phyloP scores from a whole-genome alignment of 129 eudicot genomes.

The Silybum marianum region DNA sequence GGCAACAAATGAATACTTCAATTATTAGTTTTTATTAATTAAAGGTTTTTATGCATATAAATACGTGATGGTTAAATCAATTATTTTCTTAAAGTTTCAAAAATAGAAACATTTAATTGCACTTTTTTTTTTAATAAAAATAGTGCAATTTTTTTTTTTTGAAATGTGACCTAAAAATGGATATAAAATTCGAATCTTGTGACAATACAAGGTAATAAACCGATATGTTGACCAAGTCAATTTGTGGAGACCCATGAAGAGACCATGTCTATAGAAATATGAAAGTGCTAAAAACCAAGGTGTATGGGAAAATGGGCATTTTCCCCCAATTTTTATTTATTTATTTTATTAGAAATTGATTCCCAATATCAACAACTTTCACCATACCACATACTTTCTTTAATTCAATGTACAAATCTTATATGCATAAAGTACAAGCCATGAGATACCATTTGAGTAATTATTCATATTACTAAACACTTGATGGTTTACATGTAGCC shows the following conservation, averaged over 20 bases:
- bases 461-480: conserved; percentile 18
- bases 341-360: neutral
- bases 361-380: conserved; percentile 10
- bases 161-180: neutral
- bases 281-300: conserved; percentile 41
- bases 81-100: too few species aligned
- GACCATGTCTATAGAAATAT: conserved; percentile 30
- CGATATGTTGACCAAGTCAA: conserved; percentile 33
- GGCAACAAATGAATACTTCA: too few species aligned
- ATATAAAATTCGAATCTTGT: conserved; percentile 15
- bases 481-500: conserved; percentile 36
- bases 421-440: conserved; percentile 8
- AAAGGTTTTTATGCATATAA: neutral
- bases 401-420: conserved; percentile 1
- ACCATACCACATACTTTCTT: conserved; percentile 14
- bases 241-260: conserved; percentile 42
- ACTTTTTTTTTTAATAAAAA: neutral
- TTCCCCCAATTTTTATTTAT: neutral
- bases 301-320: conserved; percentile 36
- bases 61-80: neutral
- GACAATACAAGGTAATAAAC: conserved; percentile 22
- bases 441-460: neutral
- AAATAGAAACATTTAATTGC: too few species aligned
- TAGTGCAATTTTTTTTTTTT: too few species aligned
- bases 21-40: too few species aligned